Evolutionary conservation across 257 asterid species (phyloP).

Genomic region (Pogostemon cablin): DNA sequence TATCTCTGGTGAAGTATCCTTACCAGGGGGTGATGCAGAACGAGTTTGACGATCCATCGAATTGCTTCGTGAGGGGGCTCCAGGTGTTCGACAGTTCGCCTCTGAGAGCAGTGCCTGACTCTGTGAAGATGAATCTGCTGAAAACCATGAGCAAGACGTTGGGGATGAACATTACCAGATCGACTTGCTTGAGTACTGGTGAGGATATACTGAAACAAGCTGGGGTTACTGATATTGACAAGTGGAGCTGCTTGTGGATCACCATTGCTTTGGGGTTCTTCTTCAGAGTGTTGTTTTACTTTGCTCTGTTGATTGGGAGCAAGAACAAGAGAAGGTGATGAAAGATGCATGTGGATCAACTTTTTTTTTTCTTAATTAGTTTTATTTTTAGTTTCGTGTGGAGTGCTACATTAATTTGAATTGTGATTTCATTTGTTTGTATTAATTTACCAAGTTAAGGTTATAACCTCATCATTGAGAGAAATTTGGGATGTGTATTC

Average conservation of each 20-base stretch:
- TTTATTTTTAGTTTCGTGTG: background rate
- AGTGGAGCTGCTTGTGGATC: slow-evolving; percentile 67
- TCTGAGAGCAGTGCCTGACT: slow-evolving; percentile 37
- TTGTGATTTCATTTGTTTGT: background rate
- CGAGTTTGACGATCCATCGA: slow-evolving; percentile 51
- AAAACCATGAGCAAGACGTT: slow-evolving; percentile 50
- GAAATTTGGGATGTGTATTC: too few relatives aligned
- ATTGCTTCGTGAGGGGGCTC: slow-evolving; percentile 53
- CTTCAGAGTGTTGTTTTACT: slow-evolving; percentile 56
- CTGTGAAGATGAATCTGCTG: slow-evolving; percentile 43
- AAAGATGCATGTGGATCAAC: background rate
- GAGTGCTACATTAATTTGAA: too few relatives aligned
- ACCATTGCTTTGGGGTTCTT: slow-evolving; percentile 65
- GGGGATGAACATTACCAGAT: slow-evolving; percentile 53
- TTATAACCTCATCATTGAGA: too few relatives aligned
- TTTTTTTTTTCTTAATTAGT: background rate
- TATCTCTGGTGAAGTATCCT: slow-evolving; percentile 58
- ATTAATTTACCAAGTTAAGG: background rate
- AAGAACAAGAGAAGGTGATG: slow-evolving; percentile 55
- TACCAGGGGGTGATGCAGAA: slow-evolving; percentile 66
- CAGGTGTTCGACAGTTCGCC: slow-evolving; percentile 63
- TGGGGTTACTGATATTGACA: slow-evolving; percentile 55
- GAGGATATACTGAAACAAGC: slow-evolving; percentile 48
- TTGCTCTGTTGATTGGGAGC: slow-evolving; percentile 58
- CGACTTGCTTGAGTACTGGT: slow-evolving; percentile 57